Evolutionary conservation across 768 basidiomycete genomes (phyloP), one percentile per base, ranked within the genome.

Genomic region (Boletellus ananiceps): DNA sequence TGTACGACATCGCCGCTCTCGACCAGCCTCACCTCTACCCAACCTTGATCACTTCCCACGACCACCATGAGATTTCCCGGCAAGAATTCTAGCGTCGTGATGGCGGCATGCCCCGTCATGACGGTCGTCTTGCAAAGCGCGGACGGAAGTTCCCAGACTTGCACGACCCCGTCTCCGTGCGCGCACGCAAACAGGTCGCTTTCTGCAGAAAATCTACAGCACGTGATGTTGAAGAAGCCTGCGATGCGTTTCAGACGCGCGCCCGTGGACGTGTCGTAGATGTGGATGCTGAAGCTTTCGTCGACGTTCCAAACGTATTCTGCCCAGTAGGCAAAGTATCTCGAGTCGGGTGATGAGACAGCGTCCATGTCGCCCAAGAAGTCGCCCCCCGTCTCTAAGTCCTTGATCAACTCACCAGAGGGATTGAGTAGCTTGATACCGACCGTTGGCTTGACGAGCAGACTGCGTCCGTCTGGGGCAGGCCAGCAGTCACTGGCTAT

Each of bases 291-390:
- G 21, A 39, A 42, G 50, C 57, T 51, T 6, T 18, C 1, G 46
- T 55, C 46, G 14, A 56, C 9, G 33, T 52, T 59, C 57, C 58
- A 59, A 5, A 34, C 12, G 38, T 59, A 58, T 16, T 50, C 44
- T 27, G 54, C 50, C 58, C 57, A 59, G 42, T 50, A 59, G 9
- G 50, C 57, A 44, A 56, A 59, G 31, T 51, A 59, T 37, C 44
- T 39, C 12, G 54, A 59, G 43, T 59, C 50, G 9, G 52, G 48
- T 2, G 58, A 59, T 35, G 52, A 29, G 15, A 51, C 47, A 11
- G 38, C 54, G 7, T 40, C 53, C 8, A 25, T 35, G 9, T 8
- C 5, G n/a, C 25, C 15, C 8, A 49, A 39, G 6, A 4, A 7
- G 21, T 56, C 54, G 3, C 55, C 55, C 2, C 57, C 50, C 6